These are phyloP conservation scores for Albugo laibachii DNA, from an alignment of 352 stramenopile genomes.

Conservation along the genomic window DNA sequence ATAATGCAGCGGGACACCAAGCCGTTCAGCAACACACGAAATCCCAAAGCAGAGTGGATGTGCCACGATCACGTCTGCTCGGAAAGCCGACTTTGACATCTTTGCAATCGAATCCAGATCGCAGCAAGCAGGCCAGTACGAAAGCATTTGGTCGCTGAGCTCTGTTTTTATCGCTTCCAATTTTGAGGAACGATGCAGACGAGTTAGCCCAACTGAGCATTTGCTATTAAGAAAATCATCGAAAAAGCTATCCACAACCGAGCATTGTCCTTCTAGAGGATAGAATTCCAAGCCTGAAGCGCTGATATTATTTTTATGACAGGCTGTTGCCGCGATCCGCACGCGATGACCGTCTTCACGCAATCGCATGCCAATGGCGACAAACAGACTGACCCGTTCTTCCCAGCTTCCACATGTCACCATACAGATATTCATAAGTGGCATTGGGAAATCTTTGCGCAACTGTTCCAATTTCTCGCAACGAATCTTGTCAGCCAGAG, in stretches of 20 bases:
- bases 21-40: constrained; percentile 33
- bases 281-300: constrained; percentile 43
- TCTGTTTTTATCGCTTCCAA: constrained; percentile 16
- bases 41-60: constrained; percentile 45
- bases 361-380: constrained; percentile 54
- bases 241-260: constrained; percentile 26
- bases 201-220: not conserved
- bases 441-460: constrained; percentile 6
- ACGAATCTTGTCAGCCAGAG: too few species aligned
- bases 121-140: constrained; percentile 31
- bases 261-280: constrained; percentile 26
- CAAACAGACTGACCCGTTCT: constrained; percentile 50
- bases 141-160: constrained; percentile 12
- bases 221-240: not conserved
- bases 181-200: not conserved
- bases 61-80: constrained; percentile 46
- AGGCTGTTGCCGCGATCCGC: constrained; percentile 70
- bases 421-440: constrained; percentile 53
- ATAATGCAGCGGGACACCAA: constrained; percentile 54
- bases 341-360: constrained; percentile 74
- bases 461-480: too few species aligned
- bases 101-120: constrained; percentile 19
- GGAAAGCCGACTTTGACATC: constrained; percentile 21
- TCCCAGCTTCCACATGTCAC: constrained; percentile 42
- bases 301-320: constrained; percentile 45